Evolutionary conservation across 495 filamentous ascomycete genomes (phyloP), one percentile per base, ranked within the genome.

Genomic region (Penicillium antarcticum): DNA sequence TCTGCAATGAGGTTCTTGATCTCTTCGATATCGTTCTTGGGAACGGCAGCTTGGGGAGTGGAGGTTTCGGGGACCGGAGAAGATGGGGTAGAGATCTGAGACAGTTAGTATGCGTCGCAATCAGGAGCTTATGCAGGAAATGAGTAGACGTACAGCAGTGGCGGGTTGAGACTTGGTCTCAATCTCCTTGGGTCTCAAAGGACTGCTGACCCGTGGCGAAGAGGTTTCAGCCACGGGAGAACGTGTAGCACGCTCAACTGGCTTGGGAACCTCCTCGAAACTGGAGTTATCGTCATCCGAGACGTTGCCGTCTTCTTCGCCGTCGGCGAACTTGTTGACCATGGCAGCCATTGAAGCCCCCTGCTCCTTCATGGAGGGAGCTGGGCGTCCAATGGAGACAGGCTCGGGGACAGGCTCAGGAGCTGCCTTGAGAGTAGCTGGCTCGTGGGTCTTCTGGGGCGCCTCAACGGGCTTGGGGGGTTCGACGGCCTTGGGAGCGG

Each of bases 291-390:
- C 87, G 43, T 85, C 82, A 3, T 83, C 80, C 5, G 72, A 76
- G 8, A 81, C 74, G 11, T 72, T 73, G 11, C 71, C 70, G 10
- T 80, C 81, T 16, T 81, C 83, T 19, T 86, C 83, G 13, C 87
- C 70, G 63, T 95, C 91, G 45, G 89, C 83, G 65, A 87, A 96
- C 69, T 91, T 95, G 62, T 79, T 81, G 1, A 92, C 91, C 75
- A 91, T 82, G 44, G 81, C 82, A 24, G 88, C 83, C 71, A 97
- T 92, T 1, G 90, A 92, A 45, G 77, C 79, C 58, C 90, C 90
- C 73, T 91, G 91, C 52, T 94, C 89, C 53, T 84, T 84, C 74
- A 91, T 83, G 4, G 81, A 85, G 2, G 82, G 83, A 14, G 85
- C 81, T 17, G 84, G 80, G 35, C 73, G 74, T 48, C 73, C 76